Evolutionary conservation across 2,329 filamentous ascomycete species (phyloP), one percentile per base, ranked within the genome.

Genomic region (Trichoderma lentiforme): DNA sequence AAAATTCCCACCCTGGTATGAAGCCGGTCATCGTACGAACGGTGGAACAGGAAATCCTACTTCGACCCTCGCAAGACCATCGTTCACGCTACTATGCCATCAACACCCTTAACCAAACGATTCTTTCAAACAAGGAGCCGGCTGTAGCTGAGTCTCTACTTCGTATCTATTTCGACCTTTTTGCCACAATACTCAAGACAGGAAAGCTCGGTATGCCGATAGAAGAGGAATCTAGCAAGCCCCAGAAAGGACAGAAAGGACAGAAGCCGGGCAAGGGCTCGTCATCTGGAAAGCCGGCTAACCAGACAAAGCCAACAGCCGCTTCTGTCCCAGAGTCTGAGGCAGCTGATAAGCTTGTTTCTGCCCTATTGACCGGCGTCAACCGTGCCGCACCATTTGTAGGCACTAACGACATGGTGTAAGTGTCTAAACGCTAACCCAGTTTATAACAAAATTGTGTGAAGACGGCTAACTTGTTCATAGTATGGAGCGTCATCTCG

Each of bases 361-460:
- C 96, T 14, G 94, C 94, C 34, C 90, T 99, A 67, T 84, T 99
- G 77, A 97, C 94, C 14, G 96, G 96, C 76, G 94, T 99, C 75
- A 99, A 99, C 81, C 93, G 96, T 76, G 95, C 96, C 9, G 95
- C 97, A 76, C 96, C 97, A 1, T 99, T 98, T 81, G 92, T 94
- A 12, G 91, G 92, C 74, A 90, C 92, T 1, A 93, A 96, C 78
- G 90, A 93, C 76, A 89, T 90, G 57, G 90, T 89, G 86, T 94
- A 85, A 79, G 89, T 82, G 73, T 60, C 9, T 34, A 4, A n/a
- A 47, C 3, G 3, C 26, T 4, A 4, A 7, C 12, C 6, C 5
- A 14, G 43, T 15, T 15, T 43, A 18, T 68, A 39, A 18, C 28
- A 39, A 43, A 32, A 4, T 4, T 32, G 24, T 6, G 4, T 30